Conservation (phyloP, 2,329 filamentous ascomycete genomes). For the Penicillium oxalicum region DNA sequence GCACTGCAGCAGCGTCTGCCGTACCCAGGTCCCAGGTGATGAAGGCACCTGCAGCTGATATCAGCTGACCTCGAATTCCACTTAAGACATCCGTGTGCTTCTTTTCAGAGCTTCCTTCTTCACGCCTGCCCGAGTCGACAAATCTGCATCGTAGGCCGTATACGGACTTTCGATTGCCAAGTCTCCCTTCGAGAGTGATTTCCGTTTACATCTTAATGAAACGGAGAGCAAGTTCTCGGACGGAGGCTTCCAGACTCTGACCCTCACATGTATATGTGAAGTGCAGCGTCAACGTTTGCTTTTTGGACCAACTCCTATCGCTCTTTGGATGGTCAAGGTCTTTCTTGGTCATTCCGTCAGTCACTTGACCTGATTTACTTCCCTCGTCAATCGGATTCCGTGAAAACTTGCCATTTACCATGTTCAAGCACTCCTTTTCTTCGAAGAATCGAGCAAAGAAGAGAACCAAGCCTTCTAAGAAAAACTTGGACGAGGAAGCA, state of each 20-base stretch:
- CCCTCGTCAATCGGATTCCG: slow-evolving; percentile 36
- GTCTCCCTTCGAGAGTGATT: slow-evolving; percentile 23
- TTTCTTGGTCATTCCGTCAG: slow-evolving; percentile 28
- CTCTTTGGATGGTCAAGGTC: slow-evolving; percentile 36
- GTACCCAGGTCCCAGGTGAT: slow-evolving; percentile 6
- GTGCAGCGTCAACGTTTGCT: slow-evolving; percentile 39
- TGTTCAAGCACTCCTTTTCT: slow-evolving; percentile 91
- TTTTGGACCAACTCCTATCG: slow-evolving; percentile 32
- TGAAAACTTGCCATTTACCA: slow-evolving; percentile 48
- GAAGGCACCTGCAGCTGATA: slow-evolving; percentile 17
- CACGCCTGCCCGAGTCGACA: slow-evolving; percentile 42
- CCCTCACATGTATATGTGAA: slow-evolving; percentile 44
- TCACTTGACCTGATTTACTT: too few species aligned
- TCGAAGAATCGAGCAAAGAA: slow-evolving; percentile 84
- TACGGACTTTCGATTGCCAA: slow-evolving; percentile 46
- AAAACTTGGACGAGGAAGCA: slow-evolving; percentile 67
- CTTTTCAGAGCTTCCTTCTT: slow-evolving; percentile 40
- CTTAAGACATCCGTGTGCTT: slow-evolving; percentile 28
- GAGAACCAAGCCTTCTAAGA: slow-evolving; percentile 71
- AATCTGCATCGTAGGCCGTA: slow-evolving; percentile 24
- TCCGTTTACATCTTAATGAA: slow-evolving; percentile 29
- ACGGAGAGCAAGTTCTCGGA: slow-evolving; percentile 28
- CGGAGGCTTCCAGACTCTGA: slow-evolving; percentile 50
- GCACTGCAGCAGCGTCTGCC: not conserved
- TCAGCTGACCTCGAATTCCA: slow-evolving; percentile 22